Evolutionary conservation across 129 eudicot genomes (phyloP).

Genomic region (Glebionis coronaria): DNA sequence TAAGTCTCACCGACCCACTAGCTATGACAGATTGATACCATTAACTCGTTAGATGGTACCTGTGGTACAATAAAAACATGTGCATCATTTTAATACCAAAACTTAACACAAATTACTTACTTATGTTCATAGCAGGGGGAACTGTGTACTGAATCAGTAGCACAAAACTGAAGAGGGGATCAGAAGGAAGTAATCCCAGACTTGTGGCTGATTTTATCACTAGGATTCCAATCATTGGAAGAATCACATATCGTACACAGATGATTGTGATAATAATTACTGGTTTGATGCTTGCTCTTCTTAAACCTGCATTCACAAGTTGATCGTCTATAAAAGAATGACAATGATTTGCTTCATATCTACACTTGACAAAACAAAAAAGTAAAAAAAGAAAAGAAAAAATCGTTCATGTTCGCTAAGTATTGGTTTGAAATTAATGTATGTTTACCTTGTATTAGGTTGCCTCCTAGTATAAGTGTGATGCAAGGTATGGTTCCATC

Average conservation of each 20-base stretch:
- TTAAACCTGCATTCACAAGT: slow-evolving; percentile 43
- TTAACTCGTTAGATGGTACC: too few relatives aligned
- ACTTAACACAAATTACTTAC: slow-evolving; percentile 31
- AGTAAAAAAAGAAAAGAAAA: too few relatives aligned
- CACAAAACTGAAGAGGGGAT: slow-evolving; percentile 72
- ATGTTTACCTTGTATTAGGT: slow-evolving; percentile 74
- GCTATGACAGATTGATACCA: too few relatives aligned
- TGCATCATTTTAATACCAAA: not conserved
- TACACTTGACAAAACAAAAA: too few relatives aligned
- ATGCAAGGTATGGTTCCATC: slow-evolving; percentile 83
- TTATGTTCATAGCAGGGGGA: slow-evolving; percentile 90
- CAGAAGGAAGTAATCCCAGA: slow-evolving; percentile 68
- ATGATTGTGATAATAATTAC: slow-evolving; percentile 41
- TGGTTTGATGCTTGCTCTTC: slow-evolving; percentile 40
- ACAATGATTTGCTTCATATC: too few relatives aligned
- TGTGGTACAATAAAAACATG: too few relatives aligned
- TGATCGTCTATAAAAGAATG: too few relatives aligned
- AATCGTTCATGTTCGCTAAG: too few relatives aligned
- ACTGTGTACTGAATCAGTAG: slow-evolving; percentile 73
- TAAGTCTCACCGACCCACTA: too few relatives aligned
- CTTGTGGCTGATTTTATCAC: slow-evolving; percentile 59
- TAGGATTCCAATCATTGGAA: slow-evolving; percentile 60
- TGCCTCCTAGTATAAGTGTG: slow-evolving; percentile 93
- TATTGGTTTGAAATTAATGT: too few relatives aligned
- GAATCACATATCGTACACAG: slow-evolving; percentile 52